Evolutionary conservation across 1,284 basidiomycete species (phyloP).

Genomic region (Agroathelia rolfsii): DNA sequence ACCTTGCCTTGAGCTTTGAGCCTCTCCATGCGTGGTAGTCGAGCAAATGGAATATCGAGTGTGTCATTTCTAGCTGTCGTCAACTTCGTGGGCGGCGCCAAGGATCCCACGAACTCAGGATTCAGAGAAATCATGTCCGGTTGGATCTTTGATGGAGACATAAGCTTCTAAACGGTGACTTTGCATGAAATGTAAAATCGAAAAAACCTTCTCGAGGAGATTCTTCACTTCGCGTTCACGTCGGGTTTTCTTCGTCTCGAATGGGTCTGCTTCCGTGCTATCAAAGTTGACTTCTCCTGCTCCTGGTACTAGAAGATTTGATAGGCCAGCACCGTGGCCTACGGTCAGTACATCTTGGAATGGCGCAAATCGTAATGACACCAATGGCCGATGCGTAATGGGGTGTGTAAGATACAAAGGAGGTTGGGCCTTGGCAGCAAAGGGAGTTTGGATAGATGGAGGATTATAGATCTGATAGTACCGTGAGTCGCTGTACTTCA

Average conservation of each 20-base stretch:
- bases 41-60: slow-evolving; percentile 53
- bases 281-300: slow-evolving; percentile 94
- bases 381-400: slow-evolving; percentile 58
- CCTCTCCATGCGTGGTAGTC: slow-evolving; percentile 66
- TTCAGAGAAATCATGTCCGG: slow-evolving; percentile 92
- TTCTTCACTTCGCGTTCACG: slow-evolving; percentile 88
- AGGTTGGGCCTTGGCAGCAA: slow-evolving; percentile 45
- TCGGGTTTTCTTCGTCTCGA: slow-evolving; percentile 75
- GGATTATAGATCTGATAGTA: slow-evolving; percentile 52
- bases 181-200: slow-evolving; percentile 1
- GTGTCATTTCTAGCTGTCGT: slow-evolving; percentile 41
- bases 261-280: slow-evolving; percentile 88
- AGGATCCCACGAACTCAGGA: slow-evolving; percentile 70
- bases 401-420: slow-evolving; percentile 82
- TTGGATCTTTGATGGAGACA: slow-evolving; percentile 55
- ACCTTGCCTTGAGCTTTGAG: slow-evolving; percentile 62
- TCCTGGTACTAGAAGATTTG: slow-evolving; percentile 84
- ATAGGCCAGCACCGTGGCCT: slow-evolving; percentile 49
- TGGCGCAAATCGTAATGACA: slow-evolving; percentile 74
- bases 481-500: neutral
- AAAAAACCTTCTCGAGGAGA: slow-evolving; percentile 77
- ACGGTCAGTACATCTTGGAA: slow-evolving; percentile 90
- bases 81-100: slow-evolving; percentile 53
- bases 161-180: slow-evolving; percentile 3
- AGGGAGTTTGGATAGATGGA: slow-evolving; percentile 52